Base-by-base conservation (phyloP, 176 grass and related monocot species). In the Oryza longistaminata region DNA sequence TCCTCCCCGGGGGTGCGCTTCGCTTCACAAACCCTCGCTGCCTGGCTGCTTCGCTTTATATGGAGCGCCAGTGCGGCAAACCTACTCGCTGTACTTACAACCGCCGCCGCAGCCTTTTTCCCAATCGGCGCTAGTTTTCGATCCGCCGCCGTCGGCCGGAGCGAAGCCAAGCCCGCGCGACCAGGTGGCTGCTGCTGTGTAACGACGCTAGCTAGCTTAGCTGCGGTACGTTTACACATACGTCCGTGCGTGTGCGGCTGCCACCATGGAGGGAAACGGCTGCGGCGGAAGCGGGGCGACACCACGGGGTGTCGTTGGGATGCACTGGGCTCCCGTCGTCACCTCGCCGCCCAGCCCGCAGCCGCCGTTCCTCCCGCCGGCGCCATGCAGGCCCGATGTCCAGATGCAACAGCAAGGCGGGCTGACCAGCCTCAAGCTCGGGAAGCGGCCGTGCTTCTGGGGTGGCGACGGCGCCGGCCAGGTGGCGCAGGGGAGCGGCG, bases 351-450 rank as follows among this genome's bases (percentile, higher is more conserved):
- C 82, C 0, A 76, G 78, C 88, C 70, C n/a, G 52, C 79, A 53
- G 46, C 85, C 84, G 46, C 85, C 81, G 7, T 43, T 80, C 15
- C 25, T 24, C 65, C 75, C 39, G 76, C 77, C 64, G 39, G 39
- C 39, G 3, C 73, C 76, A 9, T 19, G 37, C 5, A 31, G 33
- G 11, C 62, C 77, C 15, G 29, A 17, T 0, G 42, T 43, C 85
- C 87, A 74, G 0, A 83, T 50, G 44, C 74, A 58, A 24, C 83
- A 85, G 69, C 78, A 90, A 68, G 82, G 29, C 29, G 29, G 92
- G 62, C 86, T 90, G 58, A 87, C 89, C 6, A 87, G 89, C 65
- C 84, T 94, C 25, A 87, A 97, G 68, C 87, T 97, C 16, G 94
- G 92, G 7, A 94, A 94, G 85, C 89, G 85, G 39, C 89, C 87